Base-by-base conservation (phyloP, 805 yeast species). In the Yamadazyma akitaensis region DNA sequence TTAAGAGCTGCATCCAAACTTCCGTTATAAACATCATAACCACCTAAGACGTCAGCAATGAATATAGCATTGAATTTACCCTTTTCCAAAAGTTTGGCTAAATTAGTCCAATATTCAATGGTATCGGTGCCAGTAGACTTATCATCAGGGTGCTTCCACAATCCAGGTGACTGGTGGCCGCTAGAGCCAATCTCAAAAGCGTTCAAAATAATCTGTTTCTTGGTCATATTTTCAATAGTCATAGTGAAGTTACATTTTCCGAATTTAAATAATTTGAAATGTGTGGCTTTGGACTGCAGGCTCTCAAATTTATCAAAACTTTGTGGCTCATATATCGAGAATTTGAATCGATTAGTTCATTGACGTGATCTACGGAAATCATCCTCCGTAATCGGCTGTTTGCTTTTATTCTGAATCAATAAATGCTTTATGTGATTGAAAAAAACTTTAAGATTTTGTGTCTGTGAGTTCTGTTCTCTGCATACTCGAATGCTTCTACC, bases 1-100 rank as follows among this genome's bases (percentile, higher is more conserved):
- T 40, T 54, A 5, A 73, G 68, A 26, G 75, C 72, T 11, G 66
- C 70, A 7, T 56, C 59, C 37, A 65, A 57, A 53, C 66, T 69
- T 6, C 77, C 77, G 42, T 70, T 62, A 49, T 67, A 70, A 18
- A 67, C 72, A 47, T 72, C 75, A 44, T 68, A 70, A 9, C 65
- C 61, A 9, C 72, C 73, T 30, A 70, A 55, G 10, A 67, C 67
- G 52, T 71, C 76, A 40, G 75, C 76, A 44, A 70, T 60, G 51
- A 71, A 71, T 10, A 71, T 49, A 16, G 67, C 67, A 50, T 70
- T 70, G 50, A 71, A 53, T 53, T 68, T 70, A 12, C 73, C 75
- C 39, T 61, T 58, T 46, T 70, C 75, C 16, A 70, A 60, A n/a
- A 66, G 39, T 44, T 68, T 65, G 5, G 75, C 75, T 5, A 70